Evolutionary conservation across 768 basidiomycete species (phyloP), one percentile per base, ranked within the genome.

Genomic region (Agaricus bisporus): DNA sequence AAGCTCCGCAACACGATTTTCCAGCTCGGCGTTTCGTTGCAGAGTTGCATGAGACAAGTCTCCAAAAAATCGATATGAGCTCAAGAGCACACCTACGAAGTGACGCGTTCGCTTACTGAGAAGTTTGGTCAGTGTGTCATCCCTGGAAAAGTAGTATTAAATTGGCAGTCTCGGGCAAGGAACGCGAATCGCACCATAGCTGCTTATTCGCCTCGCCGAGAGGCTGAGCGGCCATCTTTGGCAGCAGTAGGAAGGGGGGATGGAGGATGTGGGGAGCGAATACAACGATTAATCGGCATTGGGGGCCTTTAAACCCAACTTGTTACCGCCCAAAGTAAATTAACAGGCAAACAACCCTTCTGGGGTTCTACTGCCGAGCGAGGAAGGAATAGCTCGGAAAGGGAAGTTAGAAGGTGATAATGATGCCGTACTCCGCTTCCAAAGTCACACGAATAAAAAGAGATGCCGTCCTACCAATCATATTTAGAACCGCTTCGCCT

Each of bases 1-100:
- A 41, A 89, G 74, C 59, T 86, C 85, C 32, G 77, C 71, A 45
- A 88, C 76, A 54, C 82, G 78, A 46, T 70, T 74, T 68, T 87
- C 84, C 17, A 90, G 73, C 58, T 82, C 80, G 42, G 70, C 64
- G 62, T 87, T 86, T 43, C 79, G 77, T 61, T 82, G 78, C 60
- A 86, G 64, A 12, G 86, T 88, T 43, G 74, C 72, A 37, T 74
- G 73, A 38, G 86, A 86, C 51, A 88, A 76, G 63, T 76, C 87
- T 88, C 54, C 26, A 43, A 45, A 29, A 48, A 11, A 1, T 26
- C 17, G 38, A 51, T 37, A 59, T 49, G 42, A 55, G 55, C 15
- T 41, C 18, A 18, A 26, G 8, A 14, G 32, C n/a, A 22, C 14
- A 22, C 14, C 20, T 3, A 18, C 35, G 55, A 12, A 29, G 26